Evolutionary conservation across 2,329 filamentous ascomycete species (phyloP).

Genomic region (Verticillium nonalfalfae): DNA sequence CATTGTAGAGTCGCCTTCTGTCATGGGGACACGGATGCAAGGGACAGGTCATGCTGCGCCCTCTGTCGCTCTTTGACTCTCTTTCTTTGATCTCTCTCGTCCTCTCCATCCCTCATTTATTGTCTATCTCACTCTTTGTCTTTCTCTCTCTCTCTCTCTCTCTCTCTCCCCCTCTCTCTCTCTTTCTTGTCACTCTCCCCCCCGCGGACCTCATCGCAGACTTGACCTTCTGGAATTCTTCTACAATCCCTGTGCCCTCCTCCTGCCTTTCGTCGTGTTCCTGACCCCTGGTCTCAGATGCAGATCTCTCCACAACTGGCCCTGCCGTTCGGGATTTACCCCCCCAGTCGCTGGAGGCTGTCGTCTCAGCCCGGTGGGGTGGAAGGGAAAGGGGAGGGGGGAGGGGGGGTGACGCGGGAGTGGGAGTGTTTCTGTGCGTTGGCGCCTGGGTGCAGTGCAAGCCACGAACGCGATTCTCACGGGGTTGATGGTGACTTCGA

Average conservation of each 20-base stretch:
- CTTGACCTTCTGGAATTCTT: background rate
- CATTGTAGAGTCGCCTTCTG: too few species aligned
- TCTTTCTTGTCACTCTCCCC: too few species aligned
- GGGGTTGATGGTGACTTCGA: background rate
- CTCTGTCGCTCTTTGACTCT: background rate
- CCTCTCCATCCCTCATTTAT: too few species aligned
- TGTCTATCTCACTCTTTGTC: background rate
- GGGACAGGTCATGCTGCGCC: background rate
- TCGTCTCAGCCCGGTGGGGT: slow-evolving; percentile 1
- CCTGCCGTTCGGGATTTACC: slow-evolving; percentile 2
- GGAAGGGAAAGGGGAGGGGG: background rate
- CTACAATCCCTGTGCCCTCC: background rate
- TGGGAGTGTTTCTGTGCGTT: too few species aligned
- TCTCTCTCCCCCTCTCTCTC: background rate
- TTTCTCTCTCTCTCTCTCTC: background rate
- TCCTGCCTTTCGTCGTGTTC: background rate
- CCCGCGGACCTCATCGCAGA: too few species aligned
- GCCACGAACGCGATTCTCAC: background rate
- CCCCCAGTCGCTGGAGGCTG: background rate
- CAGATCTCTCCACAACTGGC: slow-evolving; percentile 3
- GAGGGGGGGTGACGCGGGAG: background rate
- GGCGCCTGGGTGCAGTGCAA: background rate
- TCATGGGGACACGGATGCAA: too few species aligned
- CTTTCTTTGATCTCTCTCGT: background rate
- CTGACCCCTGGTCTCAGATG: background rate